phyloP scores from a whole-genome alignment of 768 basidiomycete genomes.

The Tephrocybe sp. region DNA sequence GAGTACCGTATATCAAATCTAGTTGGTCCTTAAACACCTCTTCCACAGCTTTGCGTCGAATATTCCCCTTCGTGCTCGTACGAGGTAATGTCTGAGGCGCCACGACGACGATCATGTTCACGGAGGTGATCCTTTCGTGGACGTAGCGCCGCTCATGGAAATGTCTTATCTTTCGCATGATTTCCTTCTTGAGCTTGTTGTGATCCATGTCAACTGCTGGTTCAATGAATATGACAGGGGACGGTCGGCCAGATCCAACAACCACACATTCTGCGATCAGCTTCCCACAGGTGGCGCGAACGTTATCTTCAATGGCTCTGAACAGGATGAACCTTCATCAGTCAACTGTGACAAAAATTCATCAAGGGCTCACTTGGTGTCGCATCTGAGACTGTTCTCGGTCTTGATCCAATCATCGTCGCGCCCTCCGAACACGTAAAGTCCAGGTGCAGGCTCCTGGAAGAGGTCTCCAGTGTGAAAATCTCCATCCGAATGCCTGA shows the following conservation, averaged over 20 bases:
- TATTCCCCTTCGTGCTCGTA: slow-evolving; percentile 77
- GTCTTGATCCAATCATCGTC: slow-evolving; percentile 88
- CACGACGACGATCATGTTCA: slow-evolving; percentile 64
- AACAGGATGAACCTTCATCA: slow-evolving; percentile 11
- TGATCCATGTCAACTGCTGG: slow-evolving; percentile 50
- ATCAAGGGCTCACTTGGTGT: slow-evolving; percentile 52
- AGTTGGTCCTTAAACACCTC: slow-evolving; percentile 54
- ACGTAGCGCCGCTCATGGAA: slow-evolving; percentile 74
- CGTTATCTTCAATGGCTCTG: slow-evolving; percentile 75
- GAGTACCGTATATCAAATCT: slow-evolving; percentile 47
- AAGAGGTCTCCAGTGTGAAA: slow-evolving; percentile 86
- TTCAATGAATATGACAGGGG: slow-evolving; percentile 73
- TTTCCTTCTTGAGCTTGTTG: slow-evolving; percentile 60
- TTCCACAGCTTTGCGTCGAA: slow-evolving; percentile 72
- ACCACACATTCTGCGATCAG: slow-evolving; percentile 73
- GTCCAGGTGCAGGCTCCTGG: slow-evolving; percentile 54
- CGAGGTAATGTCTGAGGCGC: slow-evolving; percentile 60
- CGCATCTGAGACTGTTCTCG: slow-evolving; percentile 73
- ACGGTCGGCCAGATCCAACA: slow-evolving; percentile 73
- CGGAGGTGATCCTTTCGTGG: slow-evolving; percentile 68
- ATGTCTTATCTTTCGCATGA: slow-evolving; percentile 64
- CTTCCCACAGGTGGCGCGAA: slow-evolving; percentile 57
- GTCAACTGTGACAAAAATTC: slow-evolving; percentile 2
- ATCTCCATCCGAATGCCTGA: slow-evolving; percentile 62
- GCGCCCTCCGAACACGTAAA: slow-evolving; percentile 65